Evolutionary conservation across 2,329 filamentous ascomycete genomes (phyloP).

Genomic region (Aspergillus fumigatus): DNA sequence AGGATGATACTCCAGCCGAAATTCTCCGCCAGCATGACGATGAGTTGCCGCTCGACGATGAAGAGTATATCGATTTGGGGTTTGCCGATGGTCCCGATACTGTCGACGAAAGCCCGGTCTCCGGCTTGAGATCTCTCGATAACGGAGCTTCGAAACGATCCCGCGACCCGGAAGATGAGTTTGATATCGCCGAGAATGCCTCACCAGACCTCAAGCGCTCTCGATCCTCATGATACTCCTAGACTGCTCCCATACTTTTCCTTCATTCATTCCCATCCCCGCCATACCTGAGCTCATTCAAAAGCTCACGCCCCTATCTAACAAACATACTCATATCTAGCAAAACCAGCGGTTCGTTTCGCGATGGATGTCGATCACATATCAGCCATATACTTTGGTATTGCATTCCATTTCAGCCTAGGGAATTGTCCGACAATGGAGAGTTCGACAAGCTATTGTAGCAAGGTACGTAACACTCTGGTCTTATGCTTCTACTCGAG

Average conservation of each 20-base stretch:
- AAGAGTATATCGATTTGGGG: slow-evolving; percentile 38
- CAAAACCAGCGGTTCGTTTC: slow-evolving; percentile 1
- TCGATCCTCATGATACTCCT: slow-evolving; percentile 39
- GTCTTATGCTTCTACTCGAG: not conserved
- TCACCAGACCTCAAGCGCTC: slow-evolving; percentile 49
- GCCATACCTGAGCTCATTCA: not conserved
- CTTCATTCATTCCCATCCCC: slow-evolving; percentile 2
- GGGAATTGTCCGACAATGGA: not conserved
- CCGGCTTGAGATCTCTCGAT: slow-evolving; percentile 17
- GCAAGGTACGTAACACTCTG: slow-evolving; percentile 16
- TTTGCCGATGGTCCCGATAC: slow-evolving; percentile 19
- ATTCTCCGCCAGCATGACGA: slow-evolving; percentile 14
- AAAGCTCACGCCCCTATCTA: not conserved
- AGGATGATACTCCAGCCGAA: slow-evolving; percentile 9
- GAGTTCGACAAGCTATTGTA: not conserved
- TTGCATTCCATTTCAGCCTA: not conserved
- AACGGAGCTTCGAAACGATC: slow-evolving; percentile 29
- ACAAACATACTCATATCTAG: not conserved
- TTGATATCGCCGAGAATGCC: slow-evolving; percentile 21
- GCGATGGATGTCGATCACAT: not conserved
- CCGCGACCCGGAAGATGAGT: slow-evolving; percentile 34
- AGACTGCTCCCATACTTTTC: slow-evolving; percentile 1
- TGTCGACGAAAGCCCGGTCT: slow-evolving; percentile 16
- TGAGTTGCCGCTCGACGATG: slow-evolving; percentile 23
- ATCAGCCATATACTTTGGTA: not conserved